phyloP scores from a whole-genome alignment of 306 rosid species.

The Dalbergia oliveri region DNA sequence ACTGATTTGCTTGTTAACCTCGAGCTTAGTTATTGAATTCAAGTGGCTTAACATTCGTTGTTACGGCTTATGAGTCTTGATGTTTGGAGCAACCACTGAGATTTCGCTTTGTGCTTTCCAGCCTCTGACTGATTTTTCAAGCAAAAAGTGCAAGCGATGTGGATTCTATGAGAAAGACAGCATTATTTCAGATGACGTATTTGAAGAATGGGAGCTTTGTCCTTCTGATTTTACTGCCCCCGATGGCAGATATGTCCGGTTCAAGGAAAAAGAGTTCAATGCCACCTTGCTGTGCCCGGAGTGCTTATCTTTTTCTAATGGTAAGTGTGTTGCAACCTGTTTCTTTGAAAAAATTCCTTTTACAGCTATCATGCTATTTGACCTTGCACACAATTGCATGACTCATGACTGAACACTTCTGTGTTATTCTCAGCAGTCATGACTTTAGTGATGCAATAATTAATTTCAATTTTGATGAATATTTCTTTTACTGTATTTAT shows the following conservation, averaged over 20 bases:
- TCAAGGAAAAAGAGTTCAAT: constrained; percentile 74
- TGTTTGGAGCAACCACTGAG: constrained; percentile 39
- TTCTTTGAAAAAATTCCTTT: not conserved
- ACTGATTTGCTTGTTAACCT: constrained; percentile 23
- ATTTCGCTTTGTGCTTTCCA: constrained; percentile 60
- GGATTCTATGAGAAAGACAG: constrained; percentile 86
- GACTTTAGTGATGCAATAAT: not conserved
- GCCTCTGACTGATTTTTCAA: constrained; percentile 77
- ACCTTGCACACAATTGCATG: constrained; percentile 17
- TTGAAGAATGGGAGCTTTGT: constrained; percentile 95
- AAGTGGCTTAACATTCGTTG: constrained; percentile 26
- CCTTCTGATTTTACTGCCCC: constrained; percentile 74
- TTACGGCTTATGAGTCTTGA: constrained; percentile 3
- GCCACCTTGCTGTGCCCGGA: constrained; percentile 69
- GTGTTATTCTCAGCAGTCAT: not conserved
- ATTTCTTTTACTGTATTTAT: constrained; percentile 12
- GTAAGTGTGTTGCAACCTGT: constrained; percentile 61
- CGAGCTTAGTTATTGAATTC: constrained; percentile 27
- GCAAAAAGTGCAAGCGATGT: constrained; percentile 87
- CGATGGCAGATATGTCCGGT: constrained; percentile 62
- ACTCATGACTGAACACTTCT: not conserved
- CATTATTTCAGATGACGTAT: constrained; percentile 66
- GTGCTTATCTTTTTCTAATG: constrained; percentile 57
- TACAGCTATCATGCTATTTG: constrained; percentile 28
- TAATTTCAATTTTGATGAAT: constrained; percentile 8